phyloP scores from a whole-genome alignment of 2,329 filamentous ascomycete genomes.

The Neopestalotiopsis sp. region DNA sequence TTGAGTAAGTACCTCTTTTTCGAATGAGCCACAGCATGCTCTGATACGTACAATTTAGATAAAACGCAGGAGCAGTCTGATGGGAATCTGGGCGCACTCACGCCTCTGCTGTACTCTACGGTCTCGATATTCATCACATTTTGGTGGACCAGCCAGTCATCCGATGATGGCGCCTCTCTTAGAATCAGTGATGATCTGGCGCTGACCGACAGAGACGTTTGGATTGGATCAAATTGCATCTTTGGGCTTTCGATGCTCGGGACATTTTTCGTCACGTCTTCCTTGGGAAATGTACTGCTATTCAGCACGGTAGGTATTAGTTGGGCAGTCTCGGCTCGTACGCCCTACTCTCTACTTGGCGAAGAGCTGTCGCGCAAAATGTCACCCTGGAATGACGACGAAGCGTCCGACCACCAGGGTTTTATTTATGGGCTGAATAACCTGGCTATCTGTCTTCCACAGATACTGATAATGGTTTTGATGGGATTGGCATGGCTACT shows the following conservation, averaged over 20 bases:
- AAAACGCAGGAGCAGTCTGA: too few species aligned
- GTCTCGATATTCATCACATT: background rate
- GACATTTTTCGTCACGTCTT: conserved; percentile 5
- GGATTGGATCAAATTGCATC: background rate
- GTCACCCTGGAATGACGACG: background rate
- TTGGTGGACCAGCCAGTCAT: background rate
- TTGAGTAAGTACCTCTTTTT: background rate
- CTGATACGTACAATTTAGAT: too few species aligned
- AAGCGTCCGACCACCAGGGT: background rate
- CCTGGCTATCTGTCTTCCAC: conserved; percentile 15
- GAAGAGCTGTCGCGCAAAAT: conserved; percentile 2
- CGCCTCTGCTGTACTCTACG: background rate
- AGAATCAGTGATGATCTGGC: background rate
- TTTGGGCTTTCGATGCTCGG: conserved; percentile 6
- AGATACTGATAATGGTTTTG: conserved; percentile 8
- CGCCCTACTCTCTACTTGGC: conserved; percentile 1
- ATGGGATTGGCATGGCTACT: background rate
- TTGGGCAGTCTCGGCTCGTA: background rate
- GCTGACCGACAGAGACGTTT: background rate
- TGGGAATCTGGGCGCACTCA: background rate
- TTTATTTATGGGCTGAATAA: conserved; percentile 7
- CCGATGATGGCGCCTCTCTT: background rate
- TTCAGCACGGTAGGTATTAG: conserved; percentile 4
- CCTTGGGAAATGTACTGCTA: background rate
- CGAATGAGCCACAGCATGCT: background rate